A percentile compares a stretch with the other conserved stretches of the same genome.
These are phyloP conservation scores for Pleurotus tuber-regium DNA, from an alignment of 768 basidiomycete species.

Conservation along the genomic window DNA sequence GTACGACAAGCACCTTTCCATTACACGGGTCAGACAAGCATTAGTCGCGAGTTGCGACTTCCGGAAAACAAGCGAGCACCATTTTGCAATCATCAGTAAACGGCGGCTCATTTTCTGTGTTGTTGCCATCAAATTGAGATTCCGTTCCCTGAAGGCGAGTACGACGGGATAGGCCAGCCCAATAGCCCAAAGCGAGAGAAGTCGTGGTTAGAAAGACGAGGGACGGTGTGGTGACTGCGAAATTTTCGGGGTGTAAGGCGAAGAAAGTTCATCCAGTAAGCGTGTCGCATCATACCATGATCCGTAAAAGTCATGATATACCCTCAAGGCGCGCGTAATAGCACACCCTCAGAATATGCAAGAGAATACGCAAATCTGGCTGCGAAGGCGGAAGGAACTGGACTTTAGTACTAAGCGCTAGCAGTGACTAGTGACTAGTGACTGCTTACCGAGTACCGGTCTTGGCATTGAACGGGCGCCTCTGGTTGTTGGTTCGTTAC, in stretches of 20 bases:
- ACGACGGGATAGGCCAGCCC: conserved; percentile 29
- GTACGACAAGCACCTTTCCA: conserved; percentile 62
- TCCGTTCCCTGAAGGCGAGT: not conserved
- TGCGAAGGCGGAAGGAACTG: not conserved
- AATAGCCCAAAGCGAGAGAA: conserved; percentile 38
- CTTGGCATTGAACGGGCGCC: not conserved
- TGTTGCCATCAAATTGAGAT: conserved; percentile 9
- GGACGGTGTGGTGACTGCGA: not conserved
- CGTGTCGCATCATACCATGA: not conserved
- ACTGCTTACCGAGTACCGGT: too few species aligned
- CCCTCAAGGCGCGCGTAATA: not conserved
- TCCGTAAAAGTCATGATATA: conserved; percentile 1
- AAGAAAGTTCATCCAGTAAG: not conserved
- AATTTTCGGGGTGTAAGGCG: not conserved
- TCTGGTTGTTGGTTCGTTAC: not conserved
- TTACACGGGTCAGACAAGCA: too few species aligned
- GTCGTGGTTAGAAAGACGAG: not conserved
- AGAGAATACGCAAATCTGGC: not conserved
- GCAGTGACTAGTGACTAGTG: too few species aligned
- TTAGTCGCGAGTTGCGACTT: too few species aligned
- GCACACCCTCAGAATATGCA: too few species aligned
- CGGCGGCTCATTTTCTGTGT: conserved; percentile 21
- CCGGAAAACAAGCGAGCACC: conserved; percentile 29
- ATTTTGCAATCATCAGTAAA: conserved; percentile 62
- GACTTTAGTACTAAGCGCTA: too few species aligned